These are phyloP conservation scores for Populus hybrid DNA, from an alignment of 441 rosid species.

Conservation along the genomic window DNA sequence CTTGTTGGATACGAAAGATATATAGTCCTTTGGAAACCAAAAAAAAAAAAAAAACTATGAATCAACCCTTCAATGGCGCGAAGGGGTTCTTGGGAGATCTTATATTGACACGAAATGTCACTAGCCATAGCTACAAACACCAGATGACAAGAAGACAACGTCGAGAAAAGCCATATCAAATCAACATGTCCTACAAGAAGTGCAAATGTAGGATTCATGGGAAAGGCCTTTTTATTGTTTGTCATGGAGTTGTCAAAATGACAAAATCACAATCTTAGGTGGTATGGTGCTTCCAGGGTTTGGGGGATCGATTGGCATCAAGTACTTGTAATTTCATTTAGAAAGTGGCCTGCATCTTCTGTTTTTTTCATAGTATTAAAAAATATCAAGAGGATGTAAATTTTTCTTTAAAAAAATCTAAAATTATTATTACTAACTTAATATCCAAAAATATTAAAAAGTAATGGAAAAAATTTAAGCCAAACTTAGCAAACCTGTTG, in stretches of 20 bases:
- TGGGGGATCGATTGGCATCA: slow-evolving; percentile 17
- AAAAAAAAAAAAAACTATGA: too few species aligned
- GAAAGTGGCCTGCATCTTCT: too few species aligned
- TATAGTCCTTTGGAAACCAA: too few species aligned
- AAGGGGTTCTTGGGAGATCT: neutral
- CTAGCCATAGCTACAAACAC: neutral
- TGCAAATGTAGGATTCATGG: neutral
- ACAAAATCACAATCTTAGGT: neutral
- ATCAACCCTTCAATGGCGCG: neutral
- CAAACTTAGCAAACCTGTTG: fast-evolving
- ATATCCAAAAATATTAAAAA: too few species aligned
- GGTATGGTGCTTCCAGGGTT: slow-evolving; percentile 27
- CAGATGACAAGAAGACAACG: neutral
- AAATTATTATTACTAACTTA: too few species aligned
- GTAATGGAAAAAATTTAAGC: too few species aligned
- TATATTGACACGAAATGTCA: too few species aligned
- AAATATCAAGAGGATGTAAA: too few species aligned
- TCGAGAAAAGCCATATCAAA: neutral
- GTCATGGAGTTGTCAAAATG: slow-evolving; percentile 5
- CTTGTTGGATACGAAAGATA: too few species aligned
- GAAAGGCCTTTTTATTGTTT: neutral
- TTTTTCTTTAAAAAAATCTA: too few species aligned
- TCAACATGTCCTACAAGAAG: neutral
- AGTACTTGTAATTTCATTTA: neutral
- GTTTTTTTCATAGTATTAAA: too few species aligned